Evolutionary conservation across 306 rosid species (phyloP).

Genomic region (Quercus engelmannii): DNA sequence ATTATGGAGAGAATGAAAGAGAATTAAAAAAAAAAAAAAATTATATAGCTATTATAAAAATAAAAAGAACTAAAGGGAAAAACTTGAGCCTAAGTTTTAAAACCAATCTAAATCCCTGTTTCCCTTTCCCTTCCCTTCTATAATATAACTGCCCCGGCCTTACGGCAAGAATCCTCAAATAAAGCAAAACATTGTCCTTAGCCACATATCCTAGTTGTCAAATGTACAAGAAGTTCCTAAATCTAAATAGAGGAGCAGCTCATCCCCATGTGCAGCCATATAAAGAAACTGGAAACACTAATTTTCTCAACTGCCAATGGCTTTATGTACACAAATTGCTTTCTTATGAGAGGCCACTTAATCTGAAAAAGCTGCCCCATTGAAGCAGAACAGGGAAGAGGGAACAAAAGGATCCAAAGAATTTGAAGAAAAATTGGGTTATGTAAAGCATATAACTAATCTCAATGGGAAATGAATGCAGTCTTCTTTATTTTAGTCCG

Average conservation of each 20-base stretch:
- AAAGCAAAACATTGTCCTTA: neutral
- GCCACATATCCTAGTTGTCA: neutral
- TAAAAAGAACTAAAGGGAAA: neutral
- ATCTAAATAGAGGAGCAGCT: conserved; percentile 4
- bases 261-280: neutral
- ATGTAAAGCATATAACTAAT: neutral
- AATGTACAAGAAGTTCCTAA: conserved; percentile 37
- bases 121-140: neutral
- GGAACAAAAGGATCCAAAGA: conserved; percentile 7
- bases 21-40: neutral
- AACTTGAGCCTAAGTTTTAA: neutral
- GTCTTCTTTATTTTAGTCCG: conserved; percentile 38
- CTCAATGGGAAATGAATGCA: neutral
- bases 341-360: neutral
- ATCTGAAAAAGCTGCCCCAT: neutral
- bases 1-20: neutral
- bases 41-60: neutral
- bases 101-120: neutral
- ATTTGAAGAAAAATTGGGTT: neutral
- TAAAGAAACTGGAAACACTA: neutral
- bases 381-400: neutral
- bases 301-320: conserved; percentile 15
- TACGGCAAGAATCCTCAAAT: conserved; percentile 4
- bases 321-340: conserved; percentile 36
- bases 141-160: conserved; percentile 18